Base-by-base conservation (phyloP, 1,139 yeast species). In the Yarrowia galli region DNA sequence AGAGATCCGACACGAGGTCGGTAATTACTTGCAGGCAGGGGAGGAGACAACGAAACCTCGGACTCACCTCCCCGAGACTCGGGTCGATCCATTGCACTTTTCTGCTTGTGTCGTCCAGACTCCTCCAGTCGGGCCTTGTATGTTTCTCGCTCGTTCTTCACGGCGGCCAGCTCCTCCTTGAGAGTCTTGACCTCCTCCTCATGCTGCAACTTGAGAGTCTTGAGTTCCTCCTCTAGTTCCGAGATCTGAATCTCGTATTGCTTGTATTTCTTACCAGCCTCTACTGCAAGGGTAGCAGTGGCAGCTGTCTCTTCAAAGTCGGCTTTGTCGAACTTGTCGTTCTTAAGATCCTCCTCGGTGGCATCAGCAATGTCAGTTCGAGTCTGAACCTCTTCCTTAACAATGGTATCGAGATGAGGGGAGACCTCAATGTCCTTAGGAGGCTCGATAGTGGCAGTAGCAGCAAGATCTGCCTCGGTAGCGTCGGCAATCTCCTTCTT, bases 1-100 rank as follows among this genome's bases (percentile, higher is more conserved):
- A 76, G 75, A 35, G 79, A 77, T 3, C 79, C 69, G 10, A 76
- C 71, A 54, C 76, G 70, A 3, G 74, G 68, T 13, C 65, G 63
- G 54, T 71, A 68, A 20, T 46, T 69, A 65, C 70, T 35, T 60
- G 69, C 58, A 35, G 68, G 49, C 18, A 69, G 38, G 16, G 74
- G 75, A 7, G 79, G 74, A 12, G 77, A 70, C 18, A 75, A 69
- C n/a, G 73, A 69, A 18, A 71, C 72, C 12, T 71, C 73, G 36
- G 70, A 65, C 20, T 72, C 72, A 23, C 51, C 65, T 22, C 70
- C 70, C 12, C 38, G 23, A 18, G 64, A 23, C 42, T 43, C 64
- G 12, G 64, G 64, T 20, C 51, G 23, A n/a, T 58, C 64, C 40
- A 58, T 18, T 70, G 75, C 74, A 60, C 71, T 67, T 67, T 72